Evolutionary conservation across 768 basidiomycete genomes (phyloP).

Genomic region (Daedaleopsis sinensis): DNA sequence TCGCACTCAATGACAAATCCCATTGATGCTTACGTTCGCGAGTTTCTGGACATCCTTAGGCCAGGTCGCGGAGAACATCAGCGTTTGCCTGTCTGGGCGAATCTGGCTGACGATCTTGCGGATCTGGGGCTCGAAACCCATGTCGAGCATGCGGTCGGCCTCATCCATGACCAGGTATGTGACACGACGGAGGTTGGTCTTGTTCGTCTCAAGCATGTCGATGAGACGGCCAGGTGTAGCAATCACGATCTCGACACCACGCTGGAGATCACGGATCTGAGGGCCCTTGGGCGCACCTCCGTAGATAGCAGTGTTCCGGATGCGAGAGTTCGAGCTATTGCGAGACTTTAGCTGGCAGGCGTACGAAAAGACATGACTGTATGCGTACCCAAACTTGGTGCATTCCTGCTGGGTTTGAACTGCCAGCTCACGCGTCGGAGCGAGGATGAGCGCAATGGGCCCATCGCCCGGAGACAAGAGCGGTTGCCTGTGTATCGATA

Average conservation of each 20-base stretch:
- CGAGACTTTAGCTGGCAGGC: constrained; percentile 4
- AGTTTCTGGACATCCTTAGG: constrained; percentile 99
- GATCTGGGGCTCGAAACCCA: constrained; percentile 99
- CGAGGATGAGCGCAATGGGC: constrained; percentile 94
- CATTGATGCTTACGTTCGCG: constrained; percentile 62
- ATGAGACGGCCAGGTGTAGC: constrained; percentile 99
- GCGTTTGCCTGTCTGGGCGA: constrained; percentile 95
- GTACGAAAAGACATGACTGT: constrained; percentile 4
- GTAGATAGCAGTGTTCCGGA: constrained; percentile 98
- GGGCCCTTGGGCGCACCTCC: constrained; percentile 99
- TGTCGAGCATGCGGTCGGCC: constrained; percentile 99
- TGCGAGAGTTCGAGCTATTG: constrained; percentile 81
- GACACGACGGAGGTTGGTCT: constrained; percentile 94
- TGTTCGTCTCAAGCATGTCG: constrained; percentile 96
- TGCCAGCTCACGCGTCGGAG: constrained; percentile 97
- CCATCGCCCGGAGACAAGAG: constrained; percentile 93
- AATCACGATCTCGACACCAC: constrained; percentile 97
- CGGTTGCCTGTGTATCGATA: constrained; percentile 66
- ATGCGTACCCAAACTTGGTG: constrained; percentile 89
- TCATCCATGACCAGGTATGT: constrained; percentile 99
- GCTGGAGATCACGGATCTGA: constrained; percentile 96
- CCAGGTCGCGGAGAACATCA: constrained; percentile 99
- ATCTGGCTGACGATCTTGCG: constrained; percentile 97
- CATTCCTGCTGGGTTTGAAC: constrained; percentile 99
- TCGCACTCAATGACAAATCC: not conserved